Base-by-base conservation (phyloP, 2,329 filamentous ascomycete species). In the Ceratocystis eucalypticola region DNA sequence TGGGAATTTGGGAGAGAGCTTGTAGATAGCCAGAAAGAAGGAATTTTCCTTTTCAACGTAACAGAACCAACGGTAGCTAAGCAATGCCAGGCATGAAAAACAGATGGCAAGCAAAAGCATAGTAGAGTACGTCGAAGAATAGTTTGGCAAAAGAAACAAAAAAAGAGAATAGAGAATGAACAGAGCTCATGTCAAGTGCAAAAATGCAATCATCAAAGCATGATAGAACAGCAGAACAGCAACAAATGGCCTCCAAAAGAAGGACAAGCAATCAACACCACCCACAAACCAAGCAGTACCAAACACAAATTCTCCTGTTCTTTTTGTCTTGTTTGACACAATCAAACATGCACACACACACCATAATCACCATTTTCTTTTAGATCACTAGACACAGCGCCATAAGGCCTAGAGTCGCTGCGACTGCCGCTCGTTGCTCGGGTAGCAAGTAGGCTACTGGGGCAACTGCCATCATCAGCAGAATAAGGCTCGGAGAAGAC, bases 301-400 rank as follows among this genome's bases (percentile, higher is more conserved):
- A 53, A 48, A 25, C 61, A 44, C 41, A 62, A 46, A 30, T 22
- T 46, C 15, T 30, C 22, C 55, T 37, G 28, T 59, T 59, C 55
- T 37, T 59, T 41, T 59, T 59, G 55, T 33, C 28, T n/a, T 59
- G 55, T 37, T 59, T 59, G 30, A 30, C 12, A 61, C 25, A 66
- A 48, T 37, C 55, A 64, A 61, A 61, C 61, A 63, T 28, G 53
- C 53, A 46, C 33, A 53, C 64, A 22, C 61, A 44, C 45, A 61
- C 28, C 62, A 50, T n/a, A 7, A 59, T 61, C 61, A 63, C 33
- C 57, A 64, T 64, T 20, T 15, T 37, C 62, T 53, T 53, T 28
- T 25, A 59, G 53, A 66, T 37, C 50, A 68, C 33, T 22, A 68
- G 61, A 61, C 63, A 61, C 64, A 64, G 5, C 12, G 61, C 28